phyloP scores from a whole-genome alignment of 306 rosid species.

The Quercus dentata region DNA sequence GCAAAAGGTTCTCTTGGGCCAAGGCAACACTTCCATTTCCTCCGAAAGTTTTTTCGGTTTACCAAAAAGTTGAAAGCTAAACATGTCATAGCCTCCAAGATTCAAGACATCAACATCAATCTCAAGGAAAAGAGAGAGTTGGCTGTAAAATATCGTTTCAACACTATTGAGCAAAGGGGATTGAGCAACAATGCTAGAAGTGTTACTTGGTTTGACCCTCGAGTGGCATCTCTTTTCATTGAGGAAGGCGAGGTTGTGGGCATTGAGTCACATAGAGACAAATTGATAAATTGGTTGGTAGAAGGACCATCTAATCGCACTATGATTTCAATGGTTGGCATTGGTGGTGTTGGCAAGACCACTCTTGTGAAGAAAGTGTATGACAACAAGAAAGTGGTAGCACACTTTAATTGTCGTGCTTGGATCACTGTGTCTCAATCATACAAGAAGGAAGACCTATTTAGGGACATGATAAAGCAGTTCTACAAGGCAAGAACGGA shows the following conservation, averaged over 20 bases:
- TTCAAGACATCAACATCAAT: not conserved
- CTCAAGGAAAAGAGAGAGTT: not conserved
- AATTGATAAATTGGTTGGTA: not conserved
- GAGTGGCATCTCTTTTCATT: not conserved
- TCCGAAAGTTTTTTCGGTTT: no score
- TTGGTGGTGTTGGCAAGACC: not conserved
- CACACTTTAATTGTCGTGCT: not conserved
- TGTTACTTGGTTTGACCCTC: not conserved
- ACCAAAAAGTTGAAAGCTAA: no score
- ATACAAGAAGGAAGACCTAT: not conserved
- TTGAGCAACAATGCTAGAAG: no score
- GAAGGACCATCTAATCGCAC: fast-evolving
- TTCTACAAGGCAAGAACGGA: no score
- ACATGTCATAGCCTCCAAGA: not conserved
- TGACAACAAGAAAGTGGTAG: not conserved
- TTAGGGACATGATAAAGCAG: not conserved
- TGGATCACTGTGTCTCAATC: conserved; percentile 4
- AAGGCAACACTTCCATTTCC: no score
- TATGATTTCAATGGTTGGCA: no score
- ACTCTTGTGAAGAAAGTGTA: not conserved
- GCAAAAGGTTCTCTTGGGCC: not conserved
- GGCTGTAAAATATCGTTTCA: not conserved
- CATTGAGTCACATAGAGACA: no score
- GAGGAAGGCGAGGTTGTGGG: not conserved
- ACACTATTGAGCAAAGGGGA: not conserved